Evolutionary conservation across 2,329 filamentous ascomycete genomes (phyloP), one percentile per base, ranked within the genome.

Genomic region (Neofusicoccum cordaticola): DNA sequence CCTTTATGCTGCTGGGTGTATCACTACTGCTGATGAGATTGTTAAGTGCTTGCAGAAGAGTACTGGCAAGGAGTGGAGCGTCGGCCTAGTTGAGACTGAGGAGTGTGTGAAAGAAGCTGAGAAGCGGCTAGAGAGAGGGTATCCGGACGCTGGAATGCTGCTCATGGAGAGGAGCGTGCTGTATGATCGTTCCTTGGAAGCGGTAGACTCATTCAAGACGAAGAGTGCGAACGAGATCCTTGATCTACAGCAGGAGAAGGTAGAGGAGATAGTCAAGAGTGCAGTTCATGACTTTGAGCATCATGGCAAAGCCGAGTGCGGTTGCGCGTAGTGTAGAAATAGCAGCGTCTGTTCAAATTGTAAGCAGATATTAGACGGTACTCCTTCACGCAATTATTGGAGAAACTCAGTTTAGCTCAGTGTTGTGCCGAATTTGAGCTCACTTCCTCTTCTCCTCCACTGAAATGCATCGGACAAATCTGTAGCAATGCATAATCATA

Each of bases 141-240:
- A 71, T 65, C 75, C 73, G 1, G 76, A 78, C 66, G 74, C 76
- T 12, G 75, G 73, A 2, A 76, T 78, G 72, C 74, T 76, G 47
- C 65, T 80, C 48, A 69, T 79, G 62, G 75, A 79, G 64, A 69
- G 76, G 58, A 76, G 73, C 61, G 68, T 79, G 2, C 62, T 79
- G 34, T 78, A 75, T 64, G 77, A 79, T 62, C 68, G 72, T 58
- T 41, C 66, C 47, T 31, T 67, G 76, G 47, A 65, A 57, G 67
- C 70, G 2, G 67, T 65, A 2, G 65, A 65, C 19, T 65, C 71
- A 1, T 79, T 79, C 62, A 53, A 70, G 58, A 60, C 69, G 44
- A 66, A 67, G 51, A 74, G 69, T 41, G 69, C 72, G 13, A 77
- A 77, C 62, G 62, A 68, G 1, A 22, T 74, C 63, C 63, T 78